Evolutionary conservation across 441 rosid species (phyloP).

Genomic region (Euphorbia celastroides): DNA sequence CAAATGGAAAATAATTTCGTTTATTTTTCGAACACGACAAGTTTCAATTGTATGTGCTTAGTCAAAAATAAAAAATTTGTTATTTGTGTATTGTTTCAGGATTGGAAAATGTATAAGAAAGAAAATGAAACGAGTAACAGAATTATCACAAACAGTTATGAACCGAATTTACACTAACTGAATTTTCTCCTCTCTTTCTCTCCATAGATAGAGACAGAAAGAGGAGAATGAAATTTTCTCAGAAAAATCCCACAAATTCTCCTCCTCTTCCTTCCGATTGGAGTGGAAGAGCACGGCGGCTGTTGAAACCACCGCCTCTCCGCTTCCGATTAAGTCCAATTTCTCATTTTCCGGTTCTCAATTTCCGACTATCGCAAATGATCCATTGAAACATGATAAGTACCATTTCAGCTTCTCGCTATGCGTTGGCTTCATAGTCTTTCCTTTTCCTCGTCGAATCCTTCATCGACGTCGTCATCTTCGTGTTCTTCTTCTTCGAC

Average conservation of each 20-base stretch:
- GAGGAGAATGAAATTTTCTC: neutral
- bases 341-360: neutral
- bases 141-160: constrained; percentile 4
- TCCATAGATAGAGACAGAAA: neutral
- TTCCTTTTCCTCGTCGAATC: constrained; percentile 35
- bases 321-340: neutral
- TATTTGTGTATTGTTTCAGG: no score
- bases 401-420: constrained; percentile 21
- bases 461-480: constrained; percentile 24
- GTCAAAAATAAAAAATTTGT: no score
- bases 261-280: neutral
- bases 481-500: no score
- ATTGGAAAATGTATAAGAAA: no score
- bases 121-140: neutral
- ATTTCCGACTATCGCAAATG: neutral
- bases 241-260: neutral
- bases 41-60: no score
- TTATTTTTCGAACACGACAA: no score
- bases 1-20: no score
- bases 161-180: no score
- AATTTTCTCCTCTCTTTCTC: neutral
- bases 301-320: neutral
- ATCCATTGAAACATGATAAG: constrained; percentile 1
- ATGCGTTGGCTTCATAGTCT: constrained; percentile 66
- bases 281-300: constrained; percentile 1